These are phyloP conservation scores for Ogataea sp. DNA, from an alignment of 805 yeast genomes.

Conservation along the genomic window DNA sequence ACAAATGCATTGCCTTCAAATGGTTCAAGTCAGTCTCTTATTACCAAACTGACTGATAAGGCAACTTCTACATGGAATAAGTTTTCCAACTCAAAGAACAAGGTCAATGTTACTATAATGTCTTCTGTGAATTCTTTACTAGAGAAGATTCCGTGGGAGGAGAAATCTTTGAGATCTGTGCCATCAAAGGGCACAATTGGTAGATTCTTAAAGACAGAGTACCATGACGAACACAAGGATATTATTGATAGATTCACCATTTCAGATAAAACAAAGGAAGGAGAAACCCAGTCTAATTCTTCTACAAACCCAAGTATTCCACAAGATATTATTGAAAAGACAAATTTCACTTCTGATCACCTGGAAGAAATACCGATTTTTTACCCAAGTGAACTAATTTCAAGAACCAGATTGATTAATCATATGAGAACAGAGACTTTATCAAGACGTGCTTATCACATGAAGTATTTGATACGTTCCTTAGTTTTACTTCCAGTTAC, in stretches of 20 bases:
- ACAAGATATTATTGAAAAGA: constrained; percentile 1
- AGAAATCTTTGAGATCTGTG: constrained; percentile 62
- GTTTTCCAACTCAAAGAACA: constrained; percentile 44
- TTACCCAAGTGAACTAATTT: constrained; percentile 36
- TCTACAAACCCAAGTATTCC: no score
- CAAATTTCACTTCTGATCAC: constrained; percentile 14
- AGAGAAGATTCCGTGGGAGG: constrained; percentile 70
- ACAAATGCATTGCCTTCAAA: constrained; percentile 25
- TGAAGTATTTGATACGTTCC: constrained; percentile 44
- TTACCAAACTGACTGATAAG: constrained; percentile 34
- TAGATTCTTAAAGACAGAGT: constrained; percentile 33
- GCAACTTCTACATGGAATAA: constrained; percentile 58
- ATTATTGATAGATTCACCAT: background rate
- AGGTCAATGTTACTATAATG: constrained; percentile 55
- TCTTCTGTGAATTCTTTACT: constrained; percentile 41
- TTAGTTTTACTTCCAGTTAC: constrained; percentile 65
- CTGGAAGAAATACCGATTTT: constrained; percentile 36
- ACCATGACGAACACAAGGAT: constrained; percentile 9
- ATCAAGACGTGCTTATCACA: constrained; percentile 43
- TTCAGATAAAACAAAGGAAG: background rate
- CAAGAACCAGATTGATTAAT: constrained; percentile 18
- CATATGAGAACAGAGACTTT: constrained; percentile 37
- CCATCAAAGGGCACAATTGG: constrained; percentile 61
- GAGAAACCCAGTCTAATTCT: no score
- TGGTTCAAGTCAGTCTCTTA: constrained; percentile 19